These are phyloP conservation scores for Amylocarpus encephaloides DNA, from an alignment of 2,329 filamentous ascomycete species.

Conservation along the genomic window DNA sequence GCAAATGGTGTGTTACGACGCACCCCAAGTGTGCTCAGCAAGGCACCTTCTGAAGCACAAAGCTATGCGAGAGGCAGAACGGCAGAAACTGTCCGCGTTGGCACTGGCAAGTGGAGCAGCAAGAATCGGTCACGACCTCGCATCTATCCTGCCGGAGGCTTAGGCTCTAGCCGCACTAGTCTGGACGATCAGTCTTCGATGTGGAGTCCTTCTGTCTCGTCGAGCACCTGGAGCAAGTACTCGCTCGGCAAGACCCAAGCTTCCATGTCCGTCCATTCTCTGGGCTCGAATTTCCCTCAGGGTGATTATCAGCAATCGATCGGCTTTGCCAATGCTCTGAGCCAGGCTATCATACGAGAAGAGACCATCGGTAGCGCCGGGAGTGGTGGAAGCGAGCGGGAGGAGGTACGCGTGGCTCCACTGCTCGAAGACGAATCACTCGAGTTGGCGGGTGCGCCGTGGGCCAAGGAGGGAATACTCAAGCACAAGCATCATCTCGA, in stretches of 20 bases:
- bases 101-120: constrained; percentile 62
- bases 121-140: constrained; percentile 80
- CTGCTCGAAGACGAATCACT: constrained; percentile 89
- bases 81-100: constrained; percentile 39
- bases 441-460: constrained; percentile 88
- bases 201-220: constrained; percentile 74
- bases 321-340: constrained; percentile 93
- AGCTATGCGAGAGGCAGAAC: constrained; percentile 63
- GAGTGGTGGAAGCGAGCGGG: constrained; percentile 31
- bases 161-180: constrained; percentile 88
- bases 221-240: constrained; percentile 94
- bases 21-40: constrained; percentile 85
- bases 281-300: constrained; percentile 68
- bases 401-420: constrained; percentile 43
- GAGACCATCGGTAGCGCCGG: constrained; percentile 54
- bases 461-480: constrained; percentile 94
- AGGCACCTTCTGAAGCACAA: constrained; percentile 78
- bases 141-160: constrained; percentile 68
- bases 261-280: constrained; percentile 86
- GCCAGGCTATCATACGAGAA: constrained; percentile 92
- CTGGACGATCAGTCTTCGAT: constrained; percentile 85
- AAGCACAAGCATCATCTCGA: constrained; percentile 97
- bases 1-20: constrained; percentile 65
- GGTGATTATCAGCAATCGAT: constrained; percentile 93
- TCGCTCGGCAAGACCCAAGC: constrained; percentile 87